Evolutionary conservation across 495 filamentous ascomycete species (phyloP), one percentile per base, ranked within the genome.

Genomic region (Hypoxylon rickii): DNA sequence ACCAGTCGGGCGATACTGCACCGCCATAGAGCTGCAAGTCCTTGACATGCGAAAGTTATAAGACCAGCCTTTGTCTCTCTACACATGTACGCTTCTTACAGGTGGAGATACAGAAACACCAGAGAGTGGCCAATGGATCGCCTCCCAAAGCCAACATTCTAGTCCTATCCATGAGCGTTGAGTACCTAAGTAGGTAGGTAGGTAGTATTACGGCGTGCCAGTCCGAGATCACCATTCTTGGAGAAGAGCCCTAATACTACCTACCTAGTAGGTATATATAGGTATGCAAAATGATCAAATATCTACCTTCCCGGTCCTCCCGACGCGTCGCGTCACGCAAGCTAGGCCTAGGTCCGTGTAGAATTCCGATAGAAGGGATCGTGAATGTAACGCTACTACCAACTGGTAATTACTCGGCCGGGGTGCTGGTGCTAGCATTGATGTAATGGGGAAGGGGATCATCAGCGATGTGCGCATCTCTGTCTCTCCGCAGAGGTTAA

Each of bases 361-460:
- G 16, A 55, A 4, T 43, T 19, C 43, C 26, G 37, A 37, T 17
- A 17, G 26, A 39, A 13, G 13, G 15, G 13, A 32, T 45, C 15
- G 18, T 12, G 33, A 55, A 43, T 42, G 11, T 18, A 29, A 31
- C 21, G 6, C 24, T 47, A 34, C 13, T 16, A 20, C 12, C 10
- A 3, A 47, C 21, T 26, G 7, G 33, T 39, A 36, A 4, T 10
- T 4, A 29, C 4, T 29, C 4, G 4, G 24, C 24, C 24, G 24
- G 4, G 24, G 37, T 29, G 41, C 7, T 3, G 26, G 16, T 33
- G 29, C 15, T 13, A 7, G n/a, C 42, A 55, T 21, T 34, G 22
- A 44, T 31, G 45, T 39, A 32, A 44, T 39, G 32, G 5, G 12
- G 15, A 13, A 57, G 13, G 15, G 39, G 38, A 57, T 57, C 53